Evolutionary conservation across 1,284 basidiomycete genomes (phyloP).

Genomic region (Marasmius fiardii): DNA sequence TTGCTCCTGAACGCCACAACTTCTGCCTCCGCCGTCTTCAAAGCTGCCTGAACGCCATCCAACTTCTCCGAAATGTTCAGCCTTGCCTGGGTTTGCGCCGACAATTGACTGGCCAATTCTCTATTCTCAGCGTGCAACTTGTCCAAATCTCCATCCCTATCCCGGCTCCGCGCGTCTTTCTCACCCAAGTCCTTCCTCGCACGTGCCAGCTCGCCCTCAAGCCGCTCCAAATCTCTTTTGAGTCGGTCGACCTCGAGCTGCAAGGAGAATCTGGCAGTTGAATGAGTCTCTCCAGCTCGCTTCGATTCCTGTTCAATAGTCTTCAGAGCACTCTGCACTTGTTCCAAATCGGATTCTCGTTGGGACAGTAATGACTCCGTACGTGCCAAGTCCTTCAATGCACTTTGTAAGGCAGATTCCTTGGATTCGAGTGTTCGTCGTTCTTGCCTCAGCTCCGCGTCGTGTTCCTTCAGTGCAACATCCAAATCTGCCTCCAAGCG

Average conservation of each 20-base stretch:
- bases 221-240: conserved; percentile 78
- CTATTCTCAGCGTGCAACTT: conserved; percentile 76
- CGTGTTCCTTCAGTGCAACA: conserved; percentile 54
- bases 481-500: conserved; percentile 54
- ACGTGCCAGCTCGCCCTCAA: conserved; percentile 78
- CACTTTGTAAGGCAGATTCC: conserved; percentile 60
- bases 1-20: conserved; percentile 52
- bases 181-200: conserved; percentile 73
- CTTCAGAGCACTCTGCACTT: conserved; percentile 73
- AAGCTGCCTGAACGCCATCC: conserved; percentile 58
- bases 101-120: conserved; percentile 73
- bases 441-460: conserved; percentile 53
- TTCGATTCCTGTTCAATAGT: conserved; percentile 64
- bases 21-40: conserved; percentile 69
- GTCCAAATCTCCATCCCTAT: conserved; percentile 69
- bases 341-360: conserved; percentile 69
- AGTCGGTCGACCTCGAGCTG: conserved; percentile 90
- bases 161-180: conserved; percentile 59
- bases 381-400: conserved; percentile 59
- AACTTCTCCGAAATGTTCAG: conserved; percentile 85
- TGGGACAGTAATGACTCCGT: conserved; percentile 59
- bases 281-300: conserved; percentile 76
- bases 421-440: conserved; percentile 63
- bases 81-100: conserved; percentile 80
- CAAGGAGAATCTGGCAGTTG: conserved; percentile 81